phyloP scores from a whole-genome alignment of 495 filamentous ascomycete genomes.

The Aspergillus olivimuriae region DNA sequence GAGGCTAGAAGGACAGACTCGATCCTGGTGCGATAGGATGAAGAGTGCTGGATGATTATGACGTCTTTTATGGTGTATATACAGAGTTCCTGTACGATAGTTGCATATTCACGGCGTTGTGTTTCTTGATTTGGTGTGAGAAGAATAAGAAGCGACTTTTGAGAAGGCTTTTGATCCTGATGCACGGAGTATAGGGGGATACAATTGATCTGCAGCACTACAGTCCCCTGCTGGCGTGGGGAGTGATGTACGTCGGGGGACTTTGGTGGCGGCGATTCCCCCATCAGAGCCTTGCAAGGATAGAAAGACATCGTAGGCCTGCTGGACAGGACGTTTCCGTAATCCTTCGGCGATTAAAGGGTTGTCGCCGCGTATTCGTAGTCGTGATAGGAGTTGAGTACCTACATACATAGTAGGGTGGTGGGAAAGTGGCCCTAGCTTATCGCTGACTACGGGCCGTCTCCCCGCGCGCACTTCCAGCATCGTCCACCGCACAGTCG shows the following conservation, averaged over 20 bases:
- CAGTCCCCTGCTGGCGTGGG: too few relatives aligned
- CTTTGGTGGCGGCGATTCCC: too few relatives aligned
- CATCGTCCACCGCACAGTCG: slow-evolving; percentile 32
- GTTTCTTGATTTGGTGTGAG: neutral
- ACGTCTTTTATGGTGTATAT: slow-evolving; percentile 3
- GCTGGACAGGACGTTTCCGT: too few relatives aligned
- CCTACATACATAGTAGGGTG: too few relatives aligned
- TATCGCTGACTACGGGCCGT: slow-evolving; percentile 13
- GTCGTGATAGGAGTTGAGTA: neutral
- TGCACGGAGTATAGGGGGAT: too few relatives aligned
- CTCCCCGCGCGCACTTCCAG: slow-evolving; percentile 39
- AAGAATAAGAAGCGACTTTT: too few relatives aligned
- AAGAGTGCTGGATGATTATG: neutral
- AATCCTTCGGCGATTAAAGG: neutral
- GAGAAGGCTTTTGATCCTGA: too few relatives aligned
- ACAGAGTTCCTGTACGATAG: neutral
- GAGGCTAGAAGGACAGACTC: neutral
- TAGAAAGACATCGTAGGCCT: too few relatives aligned
- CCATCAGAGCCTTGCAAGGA: too few relatives aligned
- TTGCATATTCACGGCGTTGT: neutral
- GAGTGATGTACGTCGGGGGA: neutral
- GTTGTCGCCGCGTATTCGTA: neutral
- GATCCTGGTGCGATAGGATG: neutral
- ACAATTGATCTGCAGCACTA: too few relatives aligned
- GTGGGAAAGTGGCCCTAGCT: slow-evolving; percentile 10